Evolutionary conservation across 306 rosid genomes (phyloP).

Genomic region (Cucumis hystrix): DNA sequence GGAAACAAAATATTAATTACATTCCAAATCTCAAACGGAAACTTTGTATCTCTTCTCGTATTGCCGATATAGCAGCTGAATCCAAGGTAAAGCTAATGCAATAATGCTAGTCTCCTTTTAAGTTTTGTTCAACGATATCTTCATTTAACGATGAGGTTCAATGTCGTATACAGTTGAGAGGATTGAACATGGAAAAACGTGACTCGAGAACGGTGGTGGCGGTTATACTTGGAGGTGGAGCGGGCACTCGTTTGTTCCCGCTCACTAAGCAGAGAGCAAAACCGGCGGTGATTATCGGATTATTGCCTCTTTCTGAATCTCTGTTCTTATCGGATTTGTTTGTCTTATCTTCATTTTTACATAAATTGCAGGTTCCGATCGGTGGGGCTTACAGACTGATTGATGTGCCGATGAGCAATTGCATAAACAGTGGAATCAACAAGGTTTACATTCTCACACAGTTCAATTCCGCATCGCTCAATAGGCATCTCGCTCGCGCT

Average conservation of each 20-base stretch:
- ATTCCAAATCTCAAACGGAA: slow-evolving; percentile 8
- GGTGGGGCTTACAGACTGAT: slow-evolving; percentile 4
- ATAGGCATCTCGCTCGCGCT: slow-evolving; percentile 5
- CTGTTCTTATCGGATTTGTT: not conserved
- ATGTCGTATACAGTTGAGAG: not conserved
- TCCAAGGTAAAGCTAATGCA: slow-evolving; percentile 14
- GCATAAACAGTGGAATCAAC: slow-evolving; percentile 7
- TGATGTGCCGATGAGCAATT: slow-evolving; percentile 9
- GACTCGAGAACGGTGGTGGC: not conserved
- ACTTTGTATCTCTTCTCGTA: slow-evolving; percentile 26
- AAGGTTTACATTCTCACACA: slow-evolving; percentile 2
- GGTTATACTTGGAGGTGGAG: not conserved
- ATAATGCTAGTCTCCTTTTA: not conserved
- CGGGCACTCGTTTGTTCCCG: slow-evolving; percentile 1
- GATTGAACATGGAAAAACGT: not conserved
- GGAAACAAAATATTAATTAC: not conserved
- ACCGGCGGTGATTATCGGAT: not conserved
- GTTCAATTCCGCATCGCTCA: not conserved
- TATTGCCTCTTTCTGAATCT: not conserved
- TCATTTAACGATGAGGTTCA: not conserved
- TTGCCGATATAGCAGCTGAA: slow-evolving; percentile 6
- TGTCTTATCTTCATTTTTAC: not conserved
- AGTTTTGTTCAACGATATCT: not conserved
- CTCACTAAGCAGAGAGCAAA: not conserved
- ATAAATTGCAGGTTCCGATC: not conserved